phyloP scores from a whole-genome alignment of 2,329 filamentous ascomycete genomes.

The Phyllosticta capitalensis region DNA sequence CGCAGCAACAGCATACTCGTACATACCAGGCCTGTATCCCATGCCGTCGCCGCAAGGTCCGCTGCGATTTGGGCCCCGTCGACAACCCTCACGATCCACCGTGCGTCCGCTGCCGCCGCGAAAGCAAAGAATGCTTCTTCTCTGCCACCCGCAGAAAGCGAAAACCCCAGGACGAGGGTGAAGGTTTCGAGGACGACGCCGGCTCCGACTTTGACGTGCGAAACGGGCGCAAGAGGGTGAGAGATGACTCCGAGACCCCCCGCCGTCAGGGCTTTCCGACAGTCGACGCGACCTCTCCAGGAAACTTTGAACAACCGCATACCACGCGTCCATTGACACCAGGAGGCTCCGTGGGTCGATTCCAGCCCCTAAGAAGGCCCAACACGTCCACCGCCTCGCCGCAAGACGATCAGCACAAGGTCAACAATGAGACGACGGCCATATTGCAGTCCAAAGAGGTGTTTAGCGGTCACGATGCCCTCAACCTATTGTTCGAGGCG shows the following conservation, averaged over 20 bases:
- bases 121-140: slow-evolving; percentile 96
- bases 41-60: slow-evolving; percentile 48
- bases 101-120: slow-evolving; percentile 84
- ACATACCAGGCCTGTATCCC: slow-evolving; percentile 41
- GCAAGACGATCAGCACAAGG: slow-evolving; percentile 46
- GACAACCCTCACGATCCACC: slow-evolving; percentile 92
- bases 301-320: slow-evolving; percentile 14
- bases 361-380: slow-evolving; percentile 57
- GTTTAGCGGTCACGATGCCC: slow-evolving; percentile 84
- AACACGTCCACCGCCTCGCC: slow-evolving; percentile 26
- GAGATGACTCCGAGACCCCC: slow-evolving; percentile 39
- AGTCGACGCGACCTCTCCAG: not conserved
- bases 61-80: slow-evolving; percentile 59
- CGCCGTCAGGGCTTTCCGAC: slow-evolving; percentile 2
- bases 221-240: slow-evolving; percentile 62
- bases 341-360: slow-evolving; percentile 55
- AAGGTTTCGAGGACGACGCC: slow-evolving; percentile 34
- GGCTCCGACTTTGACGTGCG: slow-evolving; percentile 56
- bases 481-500: slow-evolving; percentile 85
- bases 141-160: slow-evolving; percentile 89
- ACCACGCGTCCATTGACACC: slow-evolving; percentile 49
- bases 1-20: slow-evolving; percentile 23
- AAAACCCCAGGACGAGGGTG: slow-evolving; percentile 50
- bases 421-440: slow-evolving; percentile 51
- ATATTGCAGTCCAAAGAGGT: slow-evolving; percentile 57